Conservation (phyloP, 2,329 filamentous ascomycete species). For the Penicillium freii region DNA sequence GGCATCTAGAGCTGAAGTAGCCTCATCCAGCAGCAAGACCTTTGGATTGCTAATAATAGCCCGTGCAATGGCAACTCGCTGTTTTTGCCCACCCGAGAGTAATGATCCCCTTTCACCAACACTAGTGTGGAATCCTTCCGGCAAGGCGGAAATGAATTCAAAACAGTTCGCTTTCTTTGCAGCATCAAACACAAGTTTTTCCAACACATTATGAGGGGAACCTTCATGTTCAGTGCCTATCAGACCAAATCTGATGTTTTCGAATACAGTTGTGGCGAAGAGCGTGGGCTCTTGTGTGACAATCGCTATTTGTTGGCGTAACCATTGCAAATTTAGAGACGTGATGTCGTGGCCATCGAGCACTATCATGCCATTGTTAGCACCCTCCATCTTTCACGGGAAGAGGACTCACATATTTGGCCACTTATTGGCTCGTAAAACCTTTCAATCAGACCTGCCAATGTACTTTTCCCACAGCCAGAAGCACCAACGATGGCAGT, state of each 20-base stretch:
- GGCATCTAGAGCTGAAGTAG: conserved; percentile 89
- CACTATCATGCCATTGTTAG: background rate
- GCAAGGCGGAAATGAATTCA: conserved; percentile 7
- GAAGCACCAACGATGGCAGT: conserved; percentile 10
- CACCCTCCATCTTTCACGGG: background rate
- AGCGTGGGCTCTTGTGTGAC: conserved; percentile 84
- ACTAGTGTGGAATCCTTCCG: conserved; percentile 3
- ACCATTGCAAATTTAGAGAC: conserved; percentile 77
- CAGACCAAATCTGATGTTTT: conserved; percentile 62
- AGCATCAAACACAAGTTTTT: background rate
- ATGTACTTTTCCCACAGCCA: conserved; percentile 10
- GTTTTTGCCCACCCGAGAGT: conserved; percentile 88
- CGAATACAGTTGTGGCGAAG: conserved; percentile 76
- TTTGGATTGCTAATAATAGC: conserved; percentile 89
- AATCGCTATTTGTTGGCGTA: conserved; percentile 82
- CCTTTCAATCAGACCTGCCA: conserved; percentile 7
- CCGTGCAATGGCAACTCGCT: conserved; percentile 90
- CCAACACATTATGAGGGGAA: background rate
- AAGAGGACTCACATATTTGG: background rate
- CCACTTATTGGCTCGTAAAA: conserved; percentile 79
- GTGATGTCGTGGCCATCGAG: conserved; percentile 74
- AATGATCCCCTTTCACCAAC: conserved; percentile 57
- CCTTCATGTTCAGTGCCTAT: background rate
- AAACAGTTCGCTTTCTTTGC: background rate
- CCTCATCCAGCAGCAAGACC: conserved; percentile 89